Evolutionary conservation across 306 rosid species (phyloP), one percentile per base, ranked within the genome.

Genomic region (Cicer yamashitae): DNA sequence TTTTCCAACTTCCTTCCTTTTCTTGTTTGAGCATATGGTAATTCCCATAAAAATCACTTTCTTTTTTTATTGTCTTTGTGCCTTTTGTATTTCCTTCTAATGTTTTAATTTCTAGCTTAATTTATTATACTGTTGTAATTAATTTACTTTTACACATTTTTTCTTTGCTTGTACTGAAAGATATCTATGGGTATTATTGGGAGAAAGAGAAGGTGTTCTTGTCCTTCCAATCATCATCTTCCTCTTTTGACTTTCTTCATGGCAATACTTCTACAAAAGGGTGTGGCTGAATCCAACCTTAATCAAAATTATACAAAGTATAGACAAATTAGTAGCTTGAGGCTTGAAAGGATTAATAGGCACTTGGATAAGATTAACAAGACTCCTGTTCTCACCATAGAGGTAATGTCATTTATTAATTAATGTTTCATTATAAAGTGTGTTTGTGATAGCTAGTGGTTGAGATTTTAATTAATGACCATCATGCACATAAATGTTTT

Each of bases 281-380:
- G 56, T 6, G 7, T 75, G 60, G 44, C 50, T 39, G 86, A 81
- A 70, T 85, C 82, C 9, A 76, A 68, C 20, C 7, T 37, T 56
- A 30, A 30, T 30, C 82, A 84, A 45, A 89, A 89, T 73, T 85
- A 81, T 84, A 88, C 93, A 14, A 82, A 51, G 22, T 51, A 84
- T 52, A 76, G 50, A 52, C 84, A 78, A 51, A 82, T 90, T 5
- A 93, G 97, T 54, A 87, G 85, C 65, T 66, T 89, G 79, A 88
- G 97, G 71, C 66, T 93, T 48, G 82, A 88, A 44, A 87, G 98
- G 88, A 91, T 91, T 84, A 73, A 46, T 30, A 87, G 53, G 70
- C 97, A 87, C 76, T 77, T 93, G 89, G 80, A 83, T 48, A 87
- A 83, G 85, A 91, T 91, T 70, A 93, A 91, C 88, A 93, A 91